phyloP scores from a whole-genome alignment of 768 basidiomycete species.

The Mycena haematopus region DNA sequence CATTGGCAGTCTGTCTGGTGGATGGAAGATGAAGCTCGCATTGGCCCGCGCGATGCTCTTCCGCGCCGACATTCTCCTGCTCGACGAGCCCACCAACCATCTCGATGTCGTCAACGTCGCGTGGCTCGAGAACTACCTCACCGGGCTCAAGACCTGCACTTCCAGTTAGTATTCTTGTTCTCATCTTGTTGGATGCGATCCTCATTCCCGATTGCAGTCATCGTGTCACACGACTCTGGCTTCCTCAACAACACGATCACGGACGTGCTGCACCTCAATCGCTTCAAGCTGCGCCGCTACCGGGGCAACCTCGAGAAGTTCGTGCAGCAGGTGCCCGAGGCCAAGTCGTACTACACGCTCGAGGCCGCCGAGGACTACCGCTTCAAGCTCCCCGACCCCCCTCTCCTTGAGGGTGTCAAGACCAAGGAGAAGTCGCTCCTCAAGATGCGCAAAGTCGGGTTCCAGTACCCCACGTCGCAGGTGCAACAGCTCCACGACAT shows the following conservation, averaged over 20 bases:
- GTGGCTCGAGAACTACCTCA: slow-evolving; percentile 96
- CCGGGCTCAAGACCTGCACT: slow-evolving; percentile 86
- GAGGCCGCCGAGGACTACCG: slow-evolving; percentile 96
- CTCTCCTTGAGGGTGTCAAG: slow-evolving; percentile 99
- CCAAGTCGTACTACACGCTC: slow-evolving; percentile 97
- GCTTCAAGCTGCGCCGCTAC: slow-evolving; percentile 97
- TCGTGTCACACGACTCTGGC: slow-evolving; percentile 96
- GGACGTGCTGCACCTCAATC: slow-evolving; percentile 96
- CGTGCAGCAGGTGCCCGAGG: slow-evolving; percentile 94
- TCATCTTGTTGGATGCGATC: slow-evolving; percentile 7
- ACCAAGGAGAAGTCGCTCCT: slow-evolving; percentile 97
- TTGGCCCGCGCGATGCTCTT: slow-evolving; percentile 97
- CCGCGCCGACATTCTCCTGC: slow-evolving; percentile 95
- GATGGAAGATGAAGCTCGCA: slow-evolving; percentile 99
- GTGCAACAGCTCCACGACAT: slow-evolving; percentile 95
- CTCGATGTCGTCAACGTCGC: slow-evolving; percentile 97
- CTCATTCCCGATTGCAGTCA: slow-evolving; percentile 59
- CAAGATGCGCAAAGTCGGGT: slow-evolving; percentile 98
- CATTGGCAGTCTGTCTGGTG: slow-evolving; percentile 93
- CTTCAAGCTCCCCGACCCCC: slow-evolving; percentile 97
- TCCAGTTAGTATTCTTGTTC: slow-evolving; percentile 64
- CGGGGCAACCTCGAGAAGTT: slow-evolving; percentile 95
- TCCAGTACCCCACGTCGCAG: slow-evolving; percentile 89
- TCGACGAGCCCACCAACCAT: slow-evolving; percentile 97
- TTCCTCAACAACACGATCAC: slow-evolving; percentile 99